Evolutionary conservation across 106 monocot genomes (phyloP).

Genomic region (Acanthochlamys bracteata): DNA sequence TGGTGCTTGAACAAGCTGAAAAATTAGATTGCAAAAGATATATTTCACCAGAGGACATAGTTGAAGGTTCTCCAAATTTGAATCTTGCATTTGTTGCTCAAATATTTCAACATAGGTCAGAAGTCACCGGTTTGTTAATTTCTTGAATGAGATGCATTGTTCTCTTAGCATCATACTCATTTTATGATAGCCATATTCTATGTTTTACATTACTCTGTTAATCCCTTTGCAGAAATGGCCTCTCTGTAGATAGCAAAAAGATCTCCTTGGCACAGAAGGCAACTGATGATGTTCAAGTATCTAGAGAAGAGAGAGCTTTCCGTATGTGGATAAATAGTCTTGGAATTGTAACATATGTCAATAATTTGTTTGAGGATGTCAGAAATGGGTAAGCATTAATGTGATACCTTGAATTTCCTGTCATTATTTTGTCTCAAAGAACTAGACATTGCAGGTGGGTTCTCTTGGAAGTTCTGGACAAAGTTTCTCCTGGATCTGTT

Average conservation of each 20-base stretch:
- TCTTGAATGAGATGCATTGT: background rate
- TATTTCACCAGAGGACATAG: conserved; percentile 59
- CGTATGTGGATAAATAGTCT: conserved; percentile 77
- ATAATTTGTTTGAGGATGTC: conserved; percentile 74
- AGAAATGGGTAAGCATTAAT: conserved; percentile 44
- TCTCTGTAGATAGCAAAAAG: conserved; percentile 43
- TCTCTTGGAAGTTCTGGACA: conserved; percentile 93
- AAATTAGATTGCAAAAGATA: conserved; percentile 73
- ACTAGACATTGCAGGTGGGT: conserved; percentile 61
- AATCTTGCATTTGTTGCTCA: conserved; percentile 86
- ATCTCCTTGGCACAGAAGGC: conserved; percentile 33
- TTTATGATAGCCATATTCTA: too few species aligned
- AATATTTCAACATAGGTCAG: conserved; percentile 68
- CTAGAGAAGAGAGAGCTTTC: conserved; percentile 82
- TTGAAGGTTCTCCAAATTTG: conserved; percentile 70
- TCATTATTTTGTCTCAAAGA: too few species aligned
- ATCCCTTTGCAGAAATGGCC: conserved; percentile 46
- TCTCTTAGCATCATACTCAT: too few species aligned
- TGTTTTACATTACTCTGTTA: too few species aligned
- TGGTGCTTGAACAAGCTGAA: conserved; percentile 73
- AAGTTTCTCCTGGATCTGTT: conserved; percentile 85
- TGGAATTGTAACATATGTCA: conserved; percentile 56
- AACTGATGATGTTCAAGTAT: conserved; percentile 52
- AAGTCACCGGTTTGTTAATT: background rate
- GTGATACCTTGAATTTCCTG: too few species aligned